phyloP scores from a whole-genome alignment of 768 basidiomycete genomes.

The Russula earlei region DNA sequence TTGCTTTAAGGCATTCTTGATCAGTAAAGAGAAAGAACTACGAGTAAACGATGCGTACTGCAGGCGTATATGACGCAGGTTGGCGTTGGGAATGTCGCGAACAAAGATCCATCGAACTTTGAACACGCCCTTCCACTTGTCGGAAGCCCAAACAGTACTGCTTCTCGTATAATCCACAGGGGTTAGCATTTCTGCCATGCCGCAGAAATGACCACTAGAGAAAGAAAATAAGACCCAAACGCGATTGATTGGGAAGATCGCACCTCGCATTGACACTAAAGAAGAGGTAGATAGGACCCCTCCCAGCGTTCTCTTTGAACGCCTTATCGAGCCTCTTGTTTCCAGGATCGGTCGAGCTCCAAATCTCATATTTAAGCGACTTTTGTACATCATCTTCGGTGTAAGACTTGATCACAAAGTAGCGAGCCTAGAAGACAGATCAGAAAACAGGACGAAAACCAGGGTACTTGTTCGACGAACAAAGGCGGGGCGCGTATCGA shows the following conservation, averaged over 20 bases:
- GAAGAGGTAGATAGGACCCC: conserved; percentile 95
- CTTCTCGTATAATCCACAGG: conserved; percentile 90
- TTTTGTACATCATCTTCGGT: conserved; percentile 99
- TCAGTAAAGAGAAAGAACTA: background rate
- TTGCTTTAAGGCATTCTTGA: conserved; percentile 47
- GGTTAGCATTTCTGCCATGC: conserved; percentile 97
- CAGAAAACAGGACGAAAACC: conserved; percentile 5
- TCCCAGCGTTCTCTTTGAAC: conserved; percentile 86
- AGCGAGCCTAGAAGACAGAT: conserved; percentile 55
- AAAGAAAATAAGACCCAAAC: background rate
- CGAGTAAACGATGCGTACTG: conserved; percentile 39
- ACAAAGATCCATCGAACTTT: conserved; percentile 98
- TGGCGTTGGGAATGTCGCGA: conserved; percentile 87
- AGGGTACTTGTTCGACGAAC: conserved; percentile 34
- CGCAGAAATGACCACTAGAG: conserved; percentile 88
- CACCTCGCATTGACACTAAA: conserved; percentile 94
- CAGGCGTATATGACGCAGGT: conserved; percentile 79
- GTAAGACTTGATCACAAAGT: conserved; percentile 97
- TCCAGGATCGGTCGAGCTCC: conserved; percentile 94
- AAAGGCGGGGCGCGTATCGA: conserved; percentile 72
- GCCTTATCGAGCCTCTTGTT: conserved; percentile 97
- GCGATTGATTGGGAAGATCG: conserved; percentile 9
- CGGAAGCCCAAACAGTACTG: conserved; percentile 97
- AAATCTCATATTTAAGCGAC: conserved; percentile 93
- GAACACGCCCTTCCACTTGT: conserved; percentile 99